Percentiles rank a stretch among this genome's conserved stretches.
Evolutionary conservation across 352 stramenopile species (phyloP).

Genomic region (Phytopythium chamaehyphon): DNA sequence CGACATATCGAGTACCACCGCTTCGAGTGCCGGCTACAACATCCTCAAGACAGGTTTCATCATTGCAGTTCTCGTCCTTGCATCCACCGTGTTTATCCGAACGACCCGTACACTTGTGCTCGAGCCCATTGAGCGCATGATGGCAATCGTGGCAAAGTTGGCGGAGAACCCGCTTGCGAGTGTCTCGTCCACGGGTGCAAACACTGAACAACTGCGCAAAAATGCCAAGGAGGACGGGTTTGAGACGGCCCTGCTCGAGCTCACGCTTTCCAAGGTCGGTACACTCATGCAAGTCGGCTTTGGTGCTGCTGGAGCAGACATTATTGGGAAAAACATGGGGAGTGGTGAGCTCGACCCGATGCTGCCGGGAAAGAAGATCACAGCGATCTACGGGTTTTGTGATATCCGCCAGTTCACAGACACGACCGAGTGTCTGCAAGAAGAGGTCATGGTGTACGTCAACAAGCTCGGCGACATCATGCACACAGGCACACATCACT

Average conservation of each 20-base stretch:
- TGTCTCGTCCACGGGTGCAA: slow-evolving; percentile 58
- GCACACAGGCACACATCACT: slow-evolving; percentile 80
- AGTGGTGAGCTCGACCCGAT: slow-evolving; percentile 87
- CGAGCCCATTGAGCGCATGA: slow-evolving; percentile 91
- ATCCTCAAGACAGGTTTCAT: slow-evolving; percentile 88
- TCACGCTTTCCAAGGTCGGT: slow-evolving; percentile 79
- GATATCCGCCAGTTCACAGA: slow-evolving; percentile 94
- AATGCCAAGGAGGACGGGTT: slow-evolving; percentile 78
- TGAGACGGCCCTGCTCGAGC: slow-evolving; percentile 75
- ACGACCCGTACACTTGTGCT: slow-evolving; percentile 82
- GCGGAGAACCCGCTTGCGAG: slow-evolving; percentile 86
- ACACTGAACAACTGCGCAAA: slow-evolving; percentile 65
- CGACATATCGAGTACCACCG: slow-evolving; percentile 57
- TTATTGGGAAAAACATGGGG: slow-evolving; percentile 87
- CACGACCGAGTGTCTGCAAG: slow-evolving; percentile 87
- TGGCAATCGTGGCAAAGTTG: slow-evolving; percentile 84
- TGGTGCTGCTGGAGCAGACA: slow-evolving; percentile 72
- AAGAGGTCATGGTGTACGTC: slow-evolving; percentile 92
- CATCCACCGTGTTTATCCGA: slow-evolving; percentile 80
- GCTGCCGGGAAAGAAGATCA: slow-evolving; percentile 88
- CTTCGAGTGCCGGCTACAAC: slow-evolving; percentile 64
- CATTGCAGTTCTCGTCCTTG: slow-evolving; percentile 75
- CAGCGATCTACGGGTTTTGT: slow-evolving; percentile 94
- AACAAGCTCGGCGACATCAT: slow-evolving; percentile 91
- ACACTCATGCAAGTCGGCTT: slow-evolving; percentile 86